Percentiles rank a stretch among this genome's conserved stretches.
phyloP scores from a whole-genome alignment of 805 yeast genomes.

The Candida oleophila region DNA sequence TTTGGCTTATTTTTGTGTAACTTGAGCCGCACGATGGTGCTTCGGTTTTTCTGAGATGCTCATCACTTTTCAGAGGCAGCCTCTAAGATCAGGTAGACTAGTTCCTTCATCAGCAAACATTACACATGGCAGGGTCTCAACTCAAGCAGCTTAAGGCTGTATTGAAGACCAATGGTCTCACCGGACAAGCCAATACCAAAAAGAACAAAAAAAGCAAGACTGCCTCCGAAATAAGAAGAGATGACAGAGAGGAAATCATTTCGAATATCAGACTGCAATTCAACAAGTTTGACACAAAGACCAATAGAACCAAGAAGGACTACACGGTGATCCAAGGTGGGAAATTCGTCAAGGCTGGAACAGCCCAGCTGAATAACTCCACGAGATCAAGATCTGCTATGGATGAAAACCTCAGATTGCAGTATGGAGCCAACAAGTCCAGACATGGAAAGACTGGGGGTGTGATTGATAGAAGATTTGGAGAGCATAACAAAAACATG shows the following conservation, averaged over 20 bases:
- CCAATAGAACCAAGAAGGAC: constrained; percentile 64
- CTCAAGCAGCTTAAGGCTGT: constrained; percentile 78
- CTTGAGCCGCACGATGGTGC: constrained; percentile 17
- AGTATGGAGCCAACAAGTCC: constrained; percentile 64
- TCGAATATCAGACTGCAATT: constrained; percentile 73
- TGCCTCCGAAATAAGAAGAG: constrained; percentile 67
- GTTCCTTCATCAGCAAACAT: background rate
- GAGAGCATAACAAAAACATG: constrained; percentile 70
- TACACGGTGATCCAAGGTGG: constrained; percentile 40
- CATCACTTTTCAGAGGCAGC: no score
- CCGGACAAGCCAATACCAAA: constrained; percentile 79
- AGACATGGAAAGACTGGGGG: constrained; percentile 75
- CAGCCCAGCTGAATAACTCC: constrained; percentile 35
- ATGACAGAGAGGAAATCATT: constrained; percentile 57
- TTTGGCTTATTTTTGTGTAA: background rate
- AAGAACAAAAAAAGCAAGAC: constrained; percentile 46
- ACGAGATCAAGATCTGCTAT: constrained; percentile 35
- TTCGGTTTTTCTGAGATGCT: constrained; percentile 2
- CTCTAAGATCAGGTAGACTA: no score
- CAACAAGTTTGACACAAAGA: constrained; percentile 84
- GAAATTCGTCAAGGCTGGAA: constrained; percentile 43
- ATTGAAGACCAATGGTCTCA: constrained; percentile 72
- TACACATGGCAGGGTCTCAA: constrained; percentile 80
- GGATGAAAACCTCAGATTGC: constrained; percentile 45
- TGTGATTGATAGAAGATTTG: constrained; percentile 83